Percentiles rank a stretch among this genome's conserved stretches.
Evolutionary conservation across 495 filamentous ascomycete genomes (phyloP).

Genomic region (Neurospora hispaniola): DNA sequence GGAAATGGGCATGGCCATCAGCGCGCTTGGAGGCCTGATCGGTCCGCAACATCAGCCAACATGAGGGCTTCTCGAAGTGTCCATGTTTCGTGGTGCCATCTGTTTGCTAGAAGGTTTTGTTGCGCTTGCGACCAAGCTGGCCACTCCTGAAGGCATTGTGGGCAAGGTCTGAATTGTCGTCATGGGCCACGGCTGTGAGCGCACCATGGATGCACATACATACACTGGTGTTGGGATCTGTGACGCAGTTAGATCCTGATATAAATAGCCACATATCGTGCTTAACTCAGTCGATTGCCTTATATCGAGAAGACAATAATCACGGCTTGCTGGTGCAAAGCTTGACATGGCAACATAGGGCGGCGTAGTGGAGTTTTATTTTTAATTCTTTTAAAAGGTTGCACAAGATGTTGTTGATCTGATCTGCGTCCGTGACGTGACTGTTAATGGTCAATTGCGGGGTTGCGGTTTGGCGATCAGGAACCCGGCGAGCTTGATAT

Average conservation of each 20-base stretch:
- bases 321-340: too few species aligned
- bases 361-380: too few species aligned
- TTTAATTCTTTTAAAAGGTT: too few species aligned
- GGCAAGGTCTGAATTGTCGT: slow-evolving; percentile 7
- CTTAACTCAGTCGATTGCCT: too few species aligned
- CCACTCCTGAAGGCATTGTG: slow-evolving; percentile 20
- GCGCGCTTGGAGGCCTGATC: slow-evolving; percentile 34
- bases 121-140: slow-evolving; percentile 19
- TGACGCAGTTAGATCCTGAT: too few species aligned
- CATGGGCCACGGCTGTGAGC: background rate
- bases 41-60: slow-evolving; percentile 39
- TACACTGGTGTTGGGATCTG: too few species aligned
- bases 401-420: too few species aligned
- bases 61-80: slow-evolving; percentile 30
- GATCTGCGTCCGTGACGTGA: too few species aligned
- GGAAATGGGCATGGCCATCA: slow-evolving; percentile 41
- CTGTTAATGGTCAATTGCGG: background rate
- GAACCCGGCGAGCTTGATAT: background rate
- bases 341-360: too few species aligned
- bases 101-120: slow-evolving; percentile 23
- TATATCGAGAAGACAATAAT: too few species aligned
- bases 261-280: too few species aligned
- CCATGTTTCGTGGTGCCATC: slow-evolving; percentile 38
- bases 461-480: background rate
- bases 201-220: too few species aligned